Evolutionary conservation across 116 monocot species (phyloP), one percentile per base, ranked within the genome.

Genomic region (Dioscorea cayenensis): DNA sequence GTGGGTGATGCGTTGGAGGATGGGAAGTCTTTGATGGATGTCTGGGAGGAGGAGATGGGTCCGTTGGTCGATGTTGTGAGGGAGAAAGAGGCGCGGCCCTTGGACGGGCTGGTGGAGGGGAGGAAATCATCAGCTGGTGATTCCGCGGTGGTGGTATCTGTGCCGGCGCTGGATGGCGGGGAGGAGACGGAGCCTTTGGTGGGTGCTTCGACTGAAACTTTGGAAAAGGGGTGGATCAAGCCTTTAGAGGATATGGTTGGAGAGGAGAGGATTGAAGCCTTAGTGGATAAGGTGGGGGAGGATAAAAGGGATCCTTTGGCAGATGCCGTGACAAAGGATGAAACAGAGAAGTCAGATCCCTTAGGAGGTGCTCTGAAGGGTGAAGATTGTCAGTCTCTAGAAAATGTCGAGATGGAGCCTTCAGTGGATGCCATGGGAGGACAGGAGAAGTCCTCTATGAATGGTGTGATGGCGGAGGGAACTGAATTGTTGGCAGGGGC

Each of bases 1-100:
- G 71, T 66, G 58, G 65, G 58, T 49, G 81, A 72, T 61, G 81
- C 49, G n/a, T 72, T 55, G 55, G 55, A 55, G n/a, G n/a, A 55
- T 16, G 55, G n/a, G 19, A n/a, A 55, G 14, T 55, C 55, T 16
- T 19, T 55, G n/a, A 16, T 55, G 10, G 55, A 55, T 3, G 55
- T 55, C 17, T 16, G n/a, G 55, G 55, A 55, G 14, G 55, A 55
- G 19, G 55, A 55, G 55, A 55, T 55, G 55, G 55, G n/a, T 5
- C 55, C 55, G n/a, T n/a, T 55, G 55, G 16, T 55, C 16, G 55
- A 55, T 55, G 16, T n/a, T 55, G 55, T 55, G 55, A 16, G 14
- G 55, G 18, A 55, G n/a, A n/a, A 55, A 14, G 55, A 16, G 55
- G 50, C 65, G 28, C 64, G 69, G 23, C 64, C 73, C 9, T 36